Evolutionary conservation across 2,329 filamentous ascomycete genomes (phyloP), one percentile per base, ranked within the genome.

Genomic region (Ustulina deusta): DNA sequence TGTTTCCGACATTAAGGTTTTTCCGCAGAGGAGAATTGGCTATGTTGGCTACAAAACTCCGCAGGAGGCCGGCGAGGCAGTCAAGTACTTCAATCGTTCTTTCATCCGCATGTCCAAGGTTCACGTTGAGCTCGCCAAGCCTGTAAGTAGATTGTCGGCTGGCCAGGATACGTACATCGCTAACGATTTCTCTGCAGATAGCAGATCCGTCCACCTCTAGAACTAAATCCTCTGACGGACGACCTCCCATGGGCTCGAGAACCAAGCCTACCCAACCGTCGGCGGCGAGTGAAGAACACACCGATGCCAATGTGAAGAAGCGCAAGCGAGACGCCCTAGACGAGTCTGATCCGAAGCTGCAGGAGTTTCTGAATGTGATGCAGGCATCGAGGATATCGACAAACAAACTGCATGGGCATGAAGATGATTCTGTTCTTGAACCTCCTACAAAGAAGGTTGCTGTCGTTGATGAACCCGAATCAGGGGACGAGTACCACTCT

Each of bases 41-140:
- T 99, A 97, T 85, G 89, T 99, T 68, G 96, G 96, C 70, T 98
- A 95, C 85, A 94, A 93, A 82, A 92, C 88, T 59, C 84, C 91
- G 15, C 89, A 95, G 69, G 91, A 93, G 78, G 96, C 96, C 64
- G 84, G 88, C 65, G 88, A 90, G 77, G 95, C 96, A 51, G 92
- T 97, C 78, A 94, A 93, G 80, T 97, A 97, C 83, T 97, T 97
- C 85, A 94, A 99, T 84, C 93, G 89, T 79, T 91, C 94, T 71
- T 99, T 94, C 81, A 93, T 99, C 75, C 93, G 94, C 74, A 96
- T 97, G 92, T 97, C 94, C 65, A 97, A 91, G 83, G 94, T 99
- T 75, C 87, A 86, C 34, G 96, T 97, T 69, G 94, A 97, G 82
- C 83, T 96, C 76, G 96, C 96, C 64, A 90, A 88, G 79, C 91